Conservation (phyloP, 1,139 yeast species). For the Pichia sp. region DNA sequence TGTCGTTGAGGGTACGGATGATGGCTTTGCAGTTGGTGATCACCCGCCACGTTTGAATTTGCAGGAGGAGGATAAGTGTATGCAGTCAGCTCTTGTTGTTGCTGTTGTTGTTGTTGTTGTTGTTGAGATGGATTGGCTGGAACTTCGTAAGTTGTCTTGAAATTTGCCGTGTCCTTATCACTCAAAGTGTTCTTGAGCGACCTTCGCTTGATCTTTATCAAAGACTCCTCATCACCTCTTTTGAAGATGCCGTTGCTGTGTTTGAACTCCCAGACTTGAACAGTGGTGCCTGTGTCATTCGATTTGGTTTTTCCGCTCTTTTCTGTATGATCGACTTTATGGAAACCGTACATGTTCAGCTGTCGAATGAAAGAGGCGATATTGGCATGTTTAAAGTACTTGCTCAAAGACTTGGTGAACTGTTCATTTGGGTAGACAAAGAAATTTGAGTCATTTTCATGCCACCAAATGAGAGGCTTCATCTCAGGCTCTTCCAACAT, state of each 20-base stretch:
- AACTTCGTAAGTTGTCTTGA: constrained; percentile 18
- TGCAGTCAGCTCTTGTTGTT: neutral
- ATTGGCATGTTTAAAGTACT: constrained; percentile 73
- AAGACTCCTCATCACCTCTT: constrained; percentile 63
- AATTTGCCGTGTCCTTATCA: constrained; percentile 22
- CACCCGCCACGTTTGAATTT: neutral
- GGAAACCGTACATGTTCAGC: constrained; percentile 73
- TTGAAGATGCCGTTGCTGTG: constrained; percentile 75
- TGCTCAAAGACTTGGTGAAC: constrained; percentile 54
- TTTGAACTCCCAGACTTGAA: constrained; percentile 67
- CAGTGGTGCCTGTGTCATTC: neutral
- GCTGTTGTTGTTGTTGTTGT: constrained; percentile 3
- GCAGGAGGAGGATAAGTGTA: neutral
- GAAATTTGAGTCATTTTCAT: constrained; percentile 47
- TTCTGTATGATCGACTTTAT: constrained; percentile 41
- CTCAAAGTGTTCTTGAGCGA: constrained; percentile 27
- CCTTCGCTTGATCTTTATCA: constrained; percentile 64
- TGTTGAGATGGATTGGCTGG: constrained; percentile 4
- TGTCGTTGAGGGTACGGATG: neutral
- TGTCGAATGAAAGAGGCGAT: constrained; percentile 68
- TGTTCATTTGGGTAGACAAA: constrained; percentile 62
- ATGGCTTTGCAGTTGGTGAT: neutral
- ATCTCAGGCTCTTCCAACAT: constrained; percentile 51
- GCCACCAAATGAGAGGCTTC: constrained; percentile 71
- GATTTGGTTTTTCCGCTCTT: neutral